phyloP scores from a whole-genome alignment of 2,329 filamentous ascomycete species.

The Aspergillus pseudoterreus region DNA sequence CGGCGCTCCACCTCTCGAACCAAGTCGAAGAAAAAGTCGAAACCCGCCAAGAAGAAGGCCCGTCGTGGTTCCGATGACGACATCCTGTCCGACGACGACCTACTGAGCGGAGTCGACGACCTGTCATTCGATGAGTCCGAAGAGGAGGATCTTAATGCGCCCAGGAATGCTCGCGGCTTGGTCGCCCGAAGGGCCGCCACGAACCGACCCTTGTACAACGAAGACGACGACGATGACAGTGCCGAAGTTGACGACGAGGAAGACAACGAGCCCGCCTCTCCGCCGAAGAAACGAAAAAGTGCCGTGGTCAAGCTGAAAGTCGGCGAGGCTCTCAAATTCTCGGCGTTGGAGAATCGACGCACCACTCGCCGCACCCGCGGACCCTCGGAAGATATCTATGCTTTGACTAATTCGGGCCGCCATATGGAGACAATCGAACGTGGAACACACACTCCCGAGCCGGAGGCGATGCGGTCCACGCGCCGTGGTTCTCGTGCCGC shows the following conservation, averaged over 20 bases:
- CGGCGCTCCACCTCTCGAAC: conserved; percentile 25
- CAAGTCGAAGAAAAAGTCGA: conserved; percentile 33
- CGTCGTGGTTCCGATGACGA: conserved; percentile 47
- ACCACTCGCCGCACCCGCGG: conserved; percentile 59
- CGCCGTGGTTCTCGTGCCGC: conserved; percentile 31
- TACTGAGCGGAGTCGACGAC: conserved; percentile 39
- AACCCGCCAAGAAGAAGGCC: conserved; percentile 34
- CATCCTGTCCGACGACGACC: conserved; percentile 32
- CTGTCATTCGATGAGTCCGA: conserved; percentile 45
- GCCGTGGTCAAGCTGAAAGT: conserved; percentile 31
- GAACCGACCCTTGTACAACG: conserved; percentile 55
- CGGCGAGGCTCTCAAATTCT: conserved; percentile 22
- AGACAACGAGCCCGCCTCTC: conserved; percentile 14
- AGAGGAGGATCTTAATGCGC: conserved; percentile 39
- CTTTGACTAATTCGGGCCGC: conserved; percentile 56
- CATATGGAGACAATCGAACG: conserved; percentile 53
- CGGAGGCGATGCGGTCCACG: conserved; percentile 13
- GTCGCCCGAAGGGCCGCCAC: conserved; percentile 54
- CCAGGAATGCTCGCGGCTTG: conserved; percentile 56
- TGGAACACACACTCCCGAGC: conserved; percentile 52
- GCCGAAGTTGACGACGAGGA: conserved; percentile 35
- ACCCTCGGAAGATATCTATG: conserved; percentile 53
- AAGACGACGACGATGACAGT: conserved; percentile 40
- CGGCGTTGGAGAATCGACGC: conserved; percentile 40
- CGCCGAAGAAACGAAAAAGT: conserved; percentile 19